Base-by-base conservation (phyloP, 768 basidiomycete genomes). In the Mycena alexandri region DNA sequence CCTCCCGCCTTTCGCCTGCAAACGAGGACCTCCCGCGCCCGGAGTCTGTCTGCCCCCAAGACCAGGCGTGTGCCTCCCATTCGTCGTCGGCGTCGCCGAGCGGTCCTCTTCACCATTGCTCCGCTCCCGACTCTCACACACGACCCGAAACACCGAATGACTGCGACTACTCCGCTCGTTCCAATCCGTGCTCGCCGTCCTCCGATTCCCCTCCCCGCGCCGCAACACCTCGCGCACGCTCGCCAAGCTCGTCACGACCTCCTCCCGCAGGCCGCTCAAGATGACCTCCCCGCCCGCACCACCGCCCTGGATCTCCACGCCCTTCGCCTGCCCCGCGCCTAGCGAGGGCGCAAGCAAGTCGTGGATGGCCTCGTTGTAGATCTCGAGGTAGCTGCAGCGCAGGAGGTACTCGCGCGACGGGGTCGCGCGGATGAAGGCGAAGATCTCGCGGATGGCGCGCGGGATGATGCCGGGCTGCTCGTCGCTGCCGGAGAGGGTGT, bases 101-200 rank as follows among this genome's bases (percentile, higher is more conserved):
- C 79, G 78, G 13, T 82, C 81, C 38, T 84, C 87, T 14, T 89
- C 90, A 0, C 83, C 83, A 17, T 72, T 69, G 29, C 86, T 89
- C 61, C 90, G 81, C 74, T 91, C 93, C 59, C 94, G 82, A 72
- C 93, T 94, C 78, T 98, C 95, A 55, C 97, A 90, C 0, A 99
- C 96, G 33, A 98, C 86, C 34, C 96, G 83, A 78, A 99, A 98
- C 0, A 99, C 93, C 70, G 93, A 94, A 77, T 98, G 97, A 81
- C 94, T 96, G 38, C 97, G 85, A 75, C 94, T 95, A 81, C 94
- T 96, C 65, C 97, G 82, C 73, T 96, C 93, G 75, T 99, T 99
- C 97, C 97, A 99, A 74, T 99, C 97, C n/a, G 98, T 99, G 72
- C 90, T 93, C 0, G 96, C 96, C 5, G 96, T 98, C 67, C 95